These are phyloP conservation scores for Pseudozyma hubeiensis DNA, from an alignment of 1,284 basidiomycete genomes.

Conservation along the genomic window DNA sequence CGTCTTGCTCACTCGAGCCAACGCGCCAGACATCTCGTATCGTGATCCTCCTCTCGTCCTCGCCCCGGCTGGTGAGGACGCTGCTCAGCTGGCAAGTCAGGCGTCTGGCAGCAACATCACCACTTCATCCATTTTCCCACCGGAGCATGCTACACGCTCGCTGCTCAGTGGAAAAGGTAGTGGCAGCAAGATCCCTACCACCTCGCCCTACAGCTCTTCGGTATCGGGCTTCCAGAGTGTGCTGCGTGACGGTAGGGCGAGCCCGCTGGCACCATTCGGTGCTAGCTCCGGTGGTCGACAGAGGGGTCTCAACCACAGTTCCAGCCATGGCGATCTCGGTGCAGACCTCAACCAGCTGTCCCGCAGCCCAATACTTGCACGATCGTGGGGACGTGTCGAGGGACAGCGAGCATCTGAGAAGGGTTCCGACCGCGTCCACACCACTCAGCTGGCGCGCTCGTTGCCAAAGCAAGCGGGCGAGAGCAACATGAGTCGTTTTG, in stretches of 20 bases:
- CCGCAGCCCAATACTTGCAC: constrained; percentile 18
- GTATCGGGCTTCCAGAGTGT: constrained; percentile 43
- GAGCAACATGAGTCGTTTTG: constrained; percentile 9
- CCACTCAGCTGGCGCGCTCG: constrained; percentile 32
- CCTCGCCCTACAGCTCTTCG: constrained; percentile 49
- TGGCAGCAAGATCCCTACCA: constrained; percentile 38
- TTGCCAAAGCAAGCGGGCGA: constrained; percentile 34
- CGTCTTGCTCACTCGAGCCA: constrained; percentile 71
- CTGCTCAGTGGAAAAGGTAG: constrained; percentile 53
- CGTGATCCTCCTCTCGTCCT: constrained; percentile 44
- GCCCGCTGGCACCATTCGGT: constrained; percentile 30
- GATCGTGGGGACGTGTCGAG: constrained; percentile 33
- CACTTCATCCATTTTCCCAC: constrained; percentile 47
- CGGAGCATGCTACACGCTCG: constrained; percentile 42
- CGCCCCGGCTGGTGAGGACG: constrained; percentile 16
- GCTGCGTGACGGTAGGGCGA: constrained; percentile 35
- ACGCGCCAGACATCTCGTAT: constrained; percentile 60
- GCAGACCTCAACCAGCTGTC: constrained; percentile 30
- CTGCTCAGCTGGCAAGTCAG: constrained; percentile 24
- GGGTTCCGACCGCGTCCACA: constrained; percentile 6
- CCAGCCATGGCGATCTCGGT: constrained; percentile 41
- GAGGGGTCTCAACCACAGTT: constrained; percentile 42
- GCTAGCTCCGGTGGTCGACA: constrained; percentile 23
- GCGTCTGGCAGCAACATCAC: constrained; percentile 46
- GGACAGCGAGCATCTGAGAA: constrained; percentile 4